phyloP scores from a whole-genome alignment of 371 early-diverging fungal species.

The Conidiobolus incongruus region DNA sequence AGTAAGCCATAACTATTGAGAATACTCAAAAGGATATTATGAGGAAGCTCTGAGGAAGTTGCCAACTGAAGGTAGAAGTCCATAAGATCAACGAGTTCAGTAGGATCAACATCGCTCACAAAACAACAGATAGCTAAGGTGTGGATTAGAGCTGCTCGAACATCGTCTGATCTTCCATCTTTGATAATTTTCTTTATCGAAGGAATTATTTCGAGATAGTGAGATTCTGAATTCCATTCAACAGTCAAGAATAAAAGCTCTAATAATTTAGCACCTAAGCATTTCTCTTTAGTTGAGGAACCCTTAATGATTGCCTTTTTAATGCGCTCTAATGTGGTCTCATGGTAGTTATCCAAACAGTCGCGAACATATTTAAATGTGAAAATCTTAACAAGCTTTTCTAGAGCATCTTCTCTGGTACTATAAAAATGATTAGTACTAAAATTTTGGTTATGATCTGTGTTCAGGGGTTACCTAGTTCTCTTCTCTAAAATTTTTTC shows the following conservation, averaged over 20 bases:
- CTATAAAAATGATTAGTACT: too few relatives aligned
- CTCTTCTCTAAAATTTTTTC: too few relatives aligned
- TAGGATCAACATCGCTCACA: background rate
- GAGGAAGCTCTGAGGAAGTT: background rate
- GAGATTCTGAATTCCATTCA: too few relatives aligned
- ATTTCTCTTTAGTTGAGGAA: constrained; percentile 1
- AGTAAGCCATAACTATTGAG: background rate
- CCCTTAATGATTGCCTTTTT: background rate
- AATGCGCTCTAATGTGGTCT: background rate
- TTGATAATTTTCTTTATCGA: too few relatives aligned
- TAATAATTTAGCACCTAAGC: background rate
- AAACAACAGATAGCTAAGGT: constrained; percentile 1
- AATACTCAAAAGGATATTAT: background rate
- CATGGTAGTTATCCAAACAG: background rate
- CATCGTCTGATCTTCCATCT: too few relatives aligned
- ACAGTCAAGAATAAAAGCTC: background rate
- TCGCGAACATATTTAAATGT: background rate
- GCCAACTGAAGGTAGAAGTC: too few relatives aligned
- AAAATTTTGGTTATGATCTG: too few relatives aligned
- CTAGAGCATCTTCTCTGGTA: constrained; percentile 3
- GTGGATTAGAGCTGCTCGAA: background rate
- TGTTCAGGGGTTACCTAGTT: background rate
- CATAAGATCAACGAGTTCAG: too few relatives aligned
- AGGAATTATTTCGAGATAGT: too few relatives aligned
- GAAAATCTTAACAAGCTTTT: background rate